Evolutionary conservation across 2,329 filamentous ascomycete species (phyloP), one percentile per base, ranked within the genome.

Genomic region (Colletotrichum eleusines): DNA sequence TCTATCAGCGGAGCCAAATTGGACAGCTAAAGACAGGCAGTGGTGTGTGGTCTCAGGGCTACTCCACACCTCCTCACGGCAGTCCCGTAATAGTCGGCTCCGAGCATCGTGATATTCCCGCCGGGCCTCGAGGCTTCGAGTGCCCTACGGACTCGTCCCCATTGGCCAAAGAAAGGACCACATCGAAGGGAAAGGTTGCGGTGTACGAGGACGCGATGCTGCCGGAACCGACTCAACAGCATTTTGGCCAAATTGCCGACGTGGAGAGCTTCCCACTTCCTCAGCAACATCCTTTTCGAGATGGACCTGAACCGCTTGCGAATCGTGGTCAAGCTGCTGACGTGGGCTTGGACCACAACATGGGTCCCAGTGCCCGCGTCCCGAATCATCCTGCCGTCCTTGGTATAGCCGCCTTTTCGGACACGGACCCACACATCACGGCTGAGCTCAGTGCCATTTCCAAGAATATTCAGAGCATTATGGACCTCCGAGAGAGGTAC

Each of bases 401-500:
- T 73, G 88, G 90, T 40, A 88, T 88, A 76, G 91, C 88, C 76
- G 91, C 90, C 11, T 89, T 92, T 75, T 90, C 90, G 54, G 88
- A 92, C 66, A 91, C 88, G 55, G 94, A 97, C 76, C 89, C 92
- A 48, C 91, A 92, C 63, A 92, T 98, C 74, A 94, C 94, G 2
- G 87, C 92, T 2, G 96, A 99, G 81, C 84, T 99, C 74, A 90
- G 89, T 76, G 88, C 90, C 26, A 98, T 99, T 74, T 98, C 97
- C 76, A 91, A 90, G 74, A 97, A 96, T 75, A 94, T 99, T 66
- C 93, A 97, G 79, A 92, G 92, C 74, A 89, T 98, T n/a, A 82
- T 98, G 55, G 94, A 98, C 75, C 86, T 95, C 50, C 90, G 96
- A 71, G 91, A 94, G 79, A 97, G 94, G 76, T 99, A 98, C 81